These are phyloP conservation scores for Scedosporium minutisporum DNA, from an alignment of 2,329 filamentous ascomycete species.

Conservation along the genomic window DNA sequence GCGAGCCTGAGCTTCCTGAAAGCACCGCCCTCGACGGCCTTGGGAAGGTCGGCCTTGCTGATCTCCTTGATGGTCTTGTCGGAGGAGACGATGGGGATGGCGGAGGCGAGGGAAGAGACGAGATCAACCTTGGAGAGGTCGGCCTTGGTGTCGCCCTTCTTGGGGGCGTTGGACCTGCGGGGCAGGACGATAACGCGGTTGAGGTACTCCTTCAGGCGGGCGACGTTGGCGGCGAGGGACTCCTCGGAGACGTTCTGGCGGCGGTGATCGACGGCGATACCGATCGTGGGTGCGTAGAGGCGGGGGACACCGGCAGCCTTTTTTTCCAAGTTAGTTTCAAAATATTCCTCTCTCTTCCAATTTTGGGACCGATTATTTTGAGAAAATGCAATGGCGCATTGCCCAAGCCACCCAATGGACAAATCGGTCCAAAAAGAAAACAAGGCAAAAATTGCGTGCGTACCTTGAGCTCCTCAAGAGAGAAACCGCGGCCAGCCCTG, in stretches of 20 bases:
- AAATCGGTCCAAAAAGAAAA: background rate
- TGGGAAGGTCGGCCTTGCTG: constrained; percentile 71
- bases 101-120: constrained; percentile 37
- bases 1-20: constrained; percentile 78
- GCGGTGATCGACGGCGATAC: constrained; percentile 92
- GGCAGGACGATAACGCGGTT: constrained; percentile 95
- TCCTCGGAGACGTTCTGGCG: constrained; percentile 97
- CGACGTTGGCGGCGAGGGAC: constrained; percentile 87
- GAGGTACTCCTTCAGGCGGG: constrained; percentile 96
- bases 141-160: constrained; percentile 88
- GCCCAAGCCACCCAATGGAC: background rate
- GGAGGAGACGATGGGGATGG: constrained; percentile 65
- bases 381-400: background rate
- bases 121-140: constrained; percentile 59
- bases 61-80: constrained; percentile 61
- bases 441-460: constrained; percentile 12
- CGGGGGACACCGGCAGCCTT: constrained; percentile 93
- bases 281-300: constrained; percentile 89
- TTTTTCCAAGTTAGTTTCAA: constrained; percentile 4
- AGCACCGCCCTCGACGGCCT: constrained; percentile 69
- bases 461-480: constrained; percentile 97
- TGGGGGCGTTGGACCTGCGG: constrained; percentile 85
- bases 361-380: too few species aligned
- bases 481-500: constrained; percentile 94
- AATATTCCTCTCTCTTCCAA: background rate